Evolutionary conservation across 1,139 yeast genomes (phyloP), one percentile per base, ranked within the genome.

Genomic region (Suhomyces bribrorum): DNA sequence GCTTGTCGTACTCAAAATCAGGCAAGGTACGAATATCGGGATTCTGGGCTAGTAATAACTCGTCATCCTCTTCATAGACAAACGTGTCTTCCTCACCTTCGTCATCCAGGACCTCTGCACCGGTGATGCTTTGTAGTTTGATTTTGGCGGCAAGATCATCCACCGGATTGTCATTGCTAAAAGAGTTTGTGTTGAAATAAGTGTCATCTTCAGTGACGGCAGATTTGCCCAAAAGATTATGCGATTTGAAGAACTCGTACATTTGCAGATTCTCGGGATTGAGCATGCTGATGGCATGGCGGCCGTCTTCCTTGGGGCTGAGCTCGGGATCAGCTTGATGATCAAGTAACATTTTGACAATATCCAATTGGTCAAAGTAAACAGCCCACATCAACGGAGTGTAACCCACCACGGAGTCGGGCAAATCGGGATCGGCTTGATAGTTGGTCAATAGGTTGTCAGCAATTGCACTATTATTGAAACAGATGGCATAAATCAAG

Each of bases 341-440:
- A 39, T 64, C 60, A 41, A 73, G 51, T 27, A 73, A 55, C 24
- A 62, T 32, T 42, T 66, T 61, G 11, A 64, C 70, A 33, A 59
- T 54, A 12, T 64, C 66, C 37, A 72, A 48, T 38, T 64, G 66
- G 40, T 65, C 58, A 40, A 65, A 57, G 42, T 71, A 61, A 5
- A 72, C 69, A 0, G 77, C 77, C 77, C 77, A 73, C 78, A 72
- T 71, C 38, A 73, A 54, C 11, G 78, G 77, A 9, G 77, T 65
- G 37, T 58, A 59, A 24, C 59, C 41, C 20, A 62, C 51, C n/a
- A 66, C 41, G 1, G 69, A 56, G 43, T 73, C 78, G 25, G 49
- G 43, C 16, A 54, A 34, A 44, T 72, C 76, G 2, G 73, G 73
- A 44, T 72, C 75, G 1, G 66, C 73, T 6, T 53, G 48, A 38